Base-by-base conservation (phyloP, 2,329 filamentous ascomycete species). In the Aspergillus versicolor region DNA sequence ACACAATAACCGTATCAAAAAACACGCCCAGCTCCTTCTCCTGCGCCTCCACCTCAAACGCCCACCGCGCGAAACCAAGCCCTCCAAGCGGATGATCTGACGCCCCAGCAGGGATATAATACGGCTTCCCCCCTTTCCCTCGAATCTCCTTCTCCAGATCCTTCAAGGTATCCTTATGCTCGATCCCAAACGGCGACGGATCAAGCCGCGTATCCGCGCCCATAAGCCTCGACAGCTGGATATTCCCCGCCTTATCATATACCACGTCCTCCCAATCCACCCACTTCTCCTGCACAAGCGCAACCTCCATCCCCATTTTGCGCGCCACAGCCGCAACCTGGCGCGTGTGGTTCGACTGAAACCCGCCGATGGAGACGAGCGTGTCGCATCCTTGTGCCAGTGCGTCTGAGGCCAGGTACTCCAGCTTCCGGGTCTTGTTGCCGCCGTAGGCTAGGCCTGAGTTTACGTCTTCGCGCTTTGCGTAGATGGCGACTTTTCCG, bases 41-140 rank as follows among this genome's bases (percentile, higher is more conserved):
- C 72, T 90, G 87, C 60, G 79, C 76, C 46, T 78, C 78, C 0
- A 91, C 84, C 71, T 90, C 88, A 37, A 88, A 85, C 1, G 87
- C 87, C 84, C 87, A 90, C 2, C 86, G 77, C 7, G 87, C 87
- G 65, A 90, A 90, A 0, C 88, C 88, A 15, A 90, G 70, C 0
- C 88, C 88, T 3, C 88, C 88, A 0, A 89, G 77, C 0, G 85
- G 85, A 68, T 90, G 88, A 68, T 89, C 87, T 0, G 84, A 88
- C 1, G 87, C 87, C 0, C 88, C 88, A 0, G 87, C 87, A 4
- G 88, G 88, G 61, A 90, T 89, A 67, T 87, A 88, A 67, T 90
- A 91, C 0, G 88, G 85, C 69, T 83, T 86, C 38, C 81, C 80
- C 0, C 85, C 87, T 1, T 68, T 68, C 0, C 65, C 69, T 56